Evolutionary conservation across 1,139 yeast genomes (phyloP).

Genomic region (Hyphopichia burtonii): DNA sequence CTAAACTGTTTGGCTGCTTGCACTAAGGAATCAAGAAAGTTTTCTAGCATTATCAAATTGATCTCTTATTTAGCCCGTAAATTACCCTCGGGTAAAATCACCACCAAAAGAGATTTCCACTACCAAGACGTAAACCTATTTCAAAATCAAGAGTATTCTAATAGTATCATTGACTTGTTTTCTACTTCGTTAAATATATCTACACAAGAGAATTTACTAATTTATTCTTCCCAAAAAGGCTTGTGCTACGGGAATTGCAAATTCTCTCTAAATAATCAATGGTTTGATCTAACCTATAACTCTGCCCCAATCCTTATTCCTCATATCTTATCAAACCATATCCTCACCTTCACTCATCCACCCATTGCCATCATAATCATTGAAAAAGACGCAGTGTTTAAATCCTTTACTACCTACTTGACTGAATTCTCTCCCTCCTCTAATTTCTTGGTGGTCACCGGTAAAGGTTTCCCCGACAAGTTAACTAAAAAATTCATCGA

Average conservation of each 20-base stretch:
- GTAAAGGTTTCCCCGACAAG: conserved; percentile 64
- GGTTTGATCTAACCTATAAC: conserved; percentile 6
- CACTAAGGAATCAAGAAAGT: conserved; percentile 2
- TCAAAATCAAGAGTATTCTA: conserved; percentile 45
- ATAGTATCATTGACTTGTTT: conserved; percentile 35
- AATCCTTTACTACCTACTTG: conserved; percentile 27
- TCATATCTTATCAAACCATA: not conserved
- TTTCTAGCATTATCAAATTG: conserved; percentile 15
- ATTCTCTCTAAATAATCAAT: not conserved
- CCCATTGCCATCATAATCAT: conserved; percentile 44
- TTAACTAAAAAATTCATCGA: conserved; percentile 25
- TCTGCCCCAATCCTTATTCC: conserved; percentile 23
- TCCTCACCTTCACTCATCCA: not conserved
- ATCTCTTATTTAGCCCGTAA: conserved; percentile 1
- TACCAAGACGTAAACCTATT: conserved; percentile 64
- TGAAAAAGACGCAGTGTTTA: conserved; percentile 64
- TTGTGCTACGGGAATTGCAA: conserved; percentile 44
- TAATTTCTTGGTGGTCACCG: conserved; percentile 46
- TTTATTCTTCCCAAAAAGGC: conserved; percentile 66
- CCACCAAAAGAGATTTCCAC: conserved; percentile 63
- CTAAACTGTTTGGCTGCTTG: too few species aligned
- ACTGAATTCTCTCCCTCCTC: conserved; percentile 1
- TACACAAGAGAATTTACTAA: conserved; percentile 31
- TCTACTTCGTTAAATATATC: conserved; percentile 23
- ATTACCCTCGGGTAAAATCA: conserved; percentile 11